phyloP scores from a whole-genome alignment of 164 flowering plant species.

The Litsea cubeba region DNA sequence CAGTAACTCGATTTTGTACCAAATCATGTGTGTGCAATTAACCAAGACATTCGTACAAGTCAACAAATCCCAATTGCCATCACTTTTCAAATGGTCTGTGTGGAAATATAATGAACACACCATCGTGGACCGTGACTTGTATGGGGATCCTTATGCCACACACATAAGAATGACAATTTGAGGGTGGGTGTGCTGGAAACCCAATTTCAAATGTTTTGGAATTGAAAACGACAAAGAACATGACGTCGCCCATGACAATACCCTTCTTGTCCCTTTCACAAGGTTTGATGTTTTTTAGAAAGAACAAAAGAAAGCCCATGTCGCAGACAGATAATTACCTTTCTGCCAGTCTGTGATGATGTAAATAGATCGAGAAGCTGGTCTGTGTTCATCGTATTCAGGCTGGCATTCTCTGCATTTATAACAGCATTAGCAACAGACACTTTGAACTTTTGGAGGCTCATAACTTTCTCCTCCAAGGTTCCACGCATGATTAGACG shows the following conservation, averaged over 20 bases:
- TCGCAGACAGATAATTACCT: slow-evolving; percentile 39
- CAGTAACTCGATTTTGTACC: too few relatives aligned
- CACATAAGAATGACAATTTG: too few relatives aligned
- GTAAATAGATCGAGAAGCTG: slow-evolving; percentile 98
- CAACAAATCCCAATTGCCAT: background rate
- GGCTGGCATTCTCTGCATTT: slow-evolving; percentile 92
- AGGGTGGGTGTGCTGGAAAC: too few relatives aligned
- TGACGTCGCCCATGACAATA: too few relatives aligned
- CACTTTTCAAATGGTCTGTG: too few relatives aligned
- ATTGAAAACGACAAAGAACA: too few relatives aligned
- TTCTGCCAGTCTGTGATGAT: slow-evolving; percentile 53
- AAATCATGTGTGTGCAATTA: background rate
- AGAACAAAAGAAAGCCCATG: background rate
- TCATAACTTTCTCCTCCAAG: slow-evolving; percentile 97
- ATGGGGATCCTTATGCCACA: too few relatives aligned
- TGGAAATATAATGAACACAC: background rate
- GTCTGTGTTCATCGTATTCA: slow-evolving; percentile 96
- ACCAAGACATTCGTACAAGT: background rate
- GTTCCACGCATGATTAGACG: slow-evolving; percentile 99
- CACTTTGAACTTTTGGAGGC: slow-evolving; percentile 88
- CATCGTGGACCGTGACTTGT: background rate
- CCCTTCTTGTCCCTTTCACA: too few relatives aligned
- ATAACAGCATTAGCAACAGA: slow-evolving; percentile 90
- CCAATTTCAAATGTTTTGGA: too few relatives aligned
- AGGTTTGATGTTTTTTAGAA: background rate